These are phyloP conservation scores for Hypoxylon rubiginosum DNA, from an alignment of 2,329 filamentous ascomycete genomes.

Conservation along the genomic window DNA sequence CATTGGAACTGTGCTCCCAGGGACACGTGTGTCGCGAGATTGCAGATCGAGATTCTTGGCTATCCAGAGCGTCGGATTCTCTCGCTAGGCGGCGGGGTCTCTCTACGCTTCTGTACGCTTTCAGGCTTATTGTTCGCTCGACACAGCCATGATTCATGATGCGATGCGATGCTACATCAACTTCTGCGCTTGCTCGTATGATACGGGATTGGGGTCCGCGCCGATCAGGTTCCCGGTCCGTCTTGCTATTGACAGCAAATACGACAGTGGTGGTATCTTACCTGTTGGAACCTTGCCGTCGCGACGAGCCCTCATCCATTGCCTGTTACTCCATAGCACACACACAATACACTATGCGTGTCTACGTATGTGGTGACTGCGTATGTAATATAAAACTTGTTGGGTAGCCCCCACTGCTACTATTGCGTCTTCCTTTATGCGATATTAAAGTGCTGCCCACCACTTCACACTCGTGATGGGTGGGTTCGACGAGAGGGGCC, in stretches of 20 bases:
- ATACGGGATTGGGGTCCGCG: conserved; percentile 39
- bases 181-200: conserved; percentile 28
- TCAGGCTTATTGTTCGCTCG: conserved; percentile 26
- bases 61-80: conserved; percentile 43
- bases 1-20: conserved; percentile 40
- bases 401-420: conserved; percentile 36
- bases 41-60: conserved; percentile 42
- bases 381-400: conserved; percentile 30
- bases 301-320: conserved; percentile 20
- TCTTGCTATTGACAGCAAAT: conserved; percentile 30
- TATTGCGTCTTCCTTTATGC: too few species aligned
- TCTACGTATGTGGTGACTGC: conserved; percentile 27
- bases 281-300: conserved; percentile 6
- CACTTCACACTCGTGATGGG: conserved; percentile 33
- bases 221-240: conserved; percentile 30
- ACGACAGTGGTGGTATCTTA: conserved; percentile 35
- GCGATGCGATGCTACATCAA: conserved; percentile 36
- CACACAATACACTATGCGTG: background rate
- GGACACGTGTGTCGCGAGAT: conserved; percentile 45
- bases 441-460: conserved; percentile 43
- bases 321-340: conserved; percentile 28
- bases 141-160: conserved; percentile 23
- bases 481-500: conserved; percentile 24
- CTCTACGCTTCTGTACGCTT: conserved; percentile 24
- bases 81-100: conserved; percentile 36